Evolutionary conservation across 2,329 filamentous ascomycete genomes (phyloP).

Genomic region (Cercospora janseana): DNA sequence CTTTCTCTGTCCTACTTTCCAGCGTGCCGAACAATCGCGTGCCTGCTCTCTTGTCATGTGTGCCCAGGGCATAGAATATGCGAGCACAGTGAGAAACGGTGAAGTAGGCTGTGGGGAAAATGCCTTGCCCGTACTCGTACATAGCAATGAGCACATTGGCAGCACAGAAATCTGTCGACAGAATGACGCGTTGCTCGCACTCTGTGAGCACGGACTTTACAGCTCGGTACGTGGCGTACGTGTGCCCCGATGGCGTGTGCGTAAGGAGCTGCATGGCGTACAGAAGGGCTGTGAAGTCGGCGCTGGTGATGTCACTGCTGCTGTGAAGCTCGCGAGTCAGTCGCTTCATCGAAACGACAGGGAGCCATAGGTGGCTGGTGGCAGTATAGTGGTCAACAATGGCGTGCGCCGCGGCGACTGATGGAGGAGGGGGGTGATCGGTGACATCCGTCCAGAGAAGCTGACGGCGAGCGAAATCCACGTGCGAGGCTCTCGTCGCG

Average conservation of each 20-base stretch:
- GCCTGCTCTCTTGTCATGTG: conserved; percentile 24
- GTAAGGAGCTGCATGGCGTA: conserved; percentile 20
- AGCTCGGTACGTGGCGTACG: conserved; percentile 7
- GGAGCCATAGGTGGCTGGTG: conserved; percentile 21
- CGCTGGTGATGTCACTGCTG: conserved; percentile 3
- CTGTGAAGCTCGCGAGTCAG: conserved; percentile 4
- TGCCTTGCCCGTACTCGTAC: conserved; percentile 23
- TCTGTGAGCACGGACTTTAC: conserved; percentile 20
- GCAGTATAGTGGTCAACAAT: conserved; percentile 11
- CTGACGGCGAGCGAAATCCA: not conserved
- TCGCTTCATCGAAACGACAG: conserved; percentile 10
- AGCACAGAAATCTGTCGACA: conserved; percentile 21
- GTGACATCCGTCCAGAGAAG: conserved; percentile 18
- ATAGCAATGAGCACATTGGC: conserved; percentile 22
- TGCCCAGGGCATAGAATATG: conserved; percentile 19
- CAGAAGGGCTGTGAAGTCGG: conserved; percentile 14
- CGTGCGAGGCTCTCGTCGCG: conserved; percentile 15
- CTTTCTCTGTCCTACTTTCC: conserved; percentile 24
- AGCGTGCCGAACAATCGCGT: conserved; percentile 16
- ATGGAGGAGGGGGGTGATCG: not conserved
- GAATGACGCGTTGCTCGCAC: conserved; percentile 18
- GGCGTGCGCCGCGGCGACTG: conserved; percentile 6
- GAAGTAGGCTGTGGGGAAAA: conserved; percentile 24
- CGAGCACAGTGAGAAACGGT: conserved; percentile 16
- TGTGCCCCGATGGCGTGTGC: conserved; percentile 1